Percentiles rank a stretch among this genome's conserved stretches.
phyloP scores from a whole-genome alignment of 495 filamentous ascomycete genomes.

The Aspergillus bridgeri region DNA sequence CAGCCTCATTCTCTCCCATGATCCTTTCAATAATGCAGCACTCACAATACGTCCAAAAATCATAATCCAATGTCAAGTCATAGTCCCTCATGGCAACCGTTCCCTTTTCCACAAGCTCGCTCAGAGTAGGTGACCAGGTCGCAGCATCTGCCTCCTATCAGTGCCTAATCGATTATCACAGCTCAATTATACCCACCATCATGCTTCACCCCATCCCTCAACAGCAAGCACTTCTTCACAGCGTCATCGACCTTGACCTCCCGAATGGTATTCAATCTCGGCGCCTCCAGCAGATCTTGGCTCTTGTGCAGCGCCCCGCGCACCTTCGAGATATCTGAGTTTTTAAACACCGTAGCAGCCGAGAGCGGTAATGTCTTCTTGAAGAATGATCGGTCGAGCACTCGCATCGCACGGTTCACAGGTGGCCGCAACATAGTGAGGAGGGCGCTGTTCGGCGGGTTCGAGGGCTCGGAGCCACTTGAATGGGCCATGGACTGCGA shows the following conservation, averaged over 20 bases:
- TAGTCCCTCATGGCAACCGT: slow-evolving; percentile 69
- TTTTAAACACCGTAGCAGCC: slow-evolving; percentile 74
- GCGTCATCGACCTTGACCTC: slow-evolving; percentile 48
- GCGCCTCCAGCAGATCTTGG: slow-evolving; percentile 58
- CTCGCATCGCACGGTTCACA: slow-evolving; percentile 71
- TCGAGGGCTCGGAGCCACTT: slow-evolving; percentile 16
- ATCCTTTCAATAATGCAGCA: background rate
- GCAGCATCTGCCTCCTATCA: slow-evolving; percentile 52
- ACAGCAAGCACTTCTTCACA: slow-evolving; percentile 68
- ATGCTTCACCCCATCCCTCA: slow-evolving; percentile 64
- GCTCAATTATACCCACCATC: slow-evolving; percentile 53
- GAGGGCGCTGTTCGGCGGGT: slow-evolving; percentile 23
- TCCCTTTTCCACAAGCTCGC: slow-evolving; percentile 61
- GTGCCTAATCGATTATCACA: slow-evolving; percentile 51
- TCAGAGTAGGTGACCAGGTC: slow-evolving; percentile 71
- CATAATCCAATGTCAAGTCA: slow-evolving; percentile 71
- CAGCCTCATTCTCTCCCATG: background rate
- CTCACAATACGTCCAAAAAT: slow-evolving; percentile 80
- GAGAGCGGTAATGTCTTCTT: slow-evolving; percentile 66
- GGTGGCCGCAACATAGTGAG: slow-evolving; percentile 73
- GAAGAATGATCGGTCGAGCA: slow-evolving; percentile 82
- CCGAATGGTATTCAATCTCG: slow-evolving; percentile 54
- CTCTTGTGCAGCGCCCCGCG: slow-evolving; percentile 55
- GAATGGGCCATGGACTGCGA: slow-evolving; percentile 30
- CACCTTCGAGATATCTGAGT: slow-evolving; percentile 64